Percentiles rank a stretch among this genome's conserved stretches.
Conservation (phyloP, 306 rosid species). For the Quercus variabilis region DNA sequence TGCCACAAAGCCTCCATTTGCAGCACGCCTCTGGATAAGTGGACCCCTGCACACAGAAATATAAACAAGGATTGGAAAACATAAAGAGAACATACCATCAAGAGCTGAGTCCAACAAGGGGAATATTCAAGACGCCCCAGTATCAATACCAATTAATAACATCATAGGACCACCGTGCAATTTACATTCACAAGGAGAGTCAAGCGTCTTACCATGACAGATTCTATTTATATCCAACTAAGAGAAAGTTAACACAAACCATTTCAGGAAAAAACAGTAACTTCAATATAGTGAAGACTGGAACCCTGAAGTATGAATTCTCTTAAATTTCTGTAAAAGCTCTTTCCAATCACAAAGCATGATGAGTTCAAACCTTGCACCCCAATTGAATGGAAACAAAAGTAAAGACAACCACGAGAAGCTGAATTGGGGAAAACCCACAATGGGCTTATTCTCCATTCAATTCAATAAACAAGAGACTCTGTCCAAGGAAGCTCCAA, state of each 20-base stretch:
- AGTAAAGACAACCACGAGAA: slow-evolving; percentile 6
- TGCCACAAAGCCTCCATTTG: slow-evolving; percentile 38
- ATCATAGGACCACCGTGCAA: slow-evolving; percentile 5
- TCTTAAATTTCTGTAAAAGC: slow-evolving; percentile 22
- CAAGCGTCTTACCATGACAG: slow-evolving; percentile 32
- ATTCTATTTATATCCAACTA: slow-evolving; percentile 36
- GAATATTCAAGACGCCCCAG: slow-evolving; percentile 20
- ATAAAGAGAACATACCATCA: background rate
- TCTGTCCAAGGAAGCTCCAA: slow-evolving; percentile 17
- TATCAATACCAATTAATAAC: slow-evolving; percentile 15
- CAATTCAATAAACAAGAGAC: slow-evolving; percentile 16
- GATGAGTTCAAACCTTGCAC: slow-evolving; percentile 20
- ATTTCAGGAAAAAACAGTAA: slow-evolving; percentile 28
- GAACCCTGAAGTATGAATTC: slow-evolving; percentile 22
- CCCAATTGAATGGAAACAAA: slow-evolving; percentile 17
- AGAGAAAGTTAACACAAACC: slow-evolving; percentile 36
- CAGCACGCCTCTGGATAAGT: slow-evolving; percentile 48
- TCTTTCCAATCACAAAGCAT: slow-evolving; percentile 19
- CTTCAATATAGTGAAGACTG: slow-evolving; percentile 19
- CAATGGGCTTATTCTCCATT: slow-evolving; percentile 7
- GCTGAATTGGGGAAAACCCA: slow-evolving; percentile 8
- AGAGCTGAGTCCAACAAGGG: slow-evolving; percentile 10
- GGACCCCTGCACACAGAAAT: slow-evolving; percentile 58
- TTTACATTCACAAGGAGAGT: slow-evolving; percentile 20
- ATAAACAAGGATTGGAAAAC: slow-evolving; percentile 20